Percentiles rank a stretch among this genome's conserved stretches.
phyloP scores from a whole-genome alignment of 345 rosid genomes.

The Punica granatum region DNA sequence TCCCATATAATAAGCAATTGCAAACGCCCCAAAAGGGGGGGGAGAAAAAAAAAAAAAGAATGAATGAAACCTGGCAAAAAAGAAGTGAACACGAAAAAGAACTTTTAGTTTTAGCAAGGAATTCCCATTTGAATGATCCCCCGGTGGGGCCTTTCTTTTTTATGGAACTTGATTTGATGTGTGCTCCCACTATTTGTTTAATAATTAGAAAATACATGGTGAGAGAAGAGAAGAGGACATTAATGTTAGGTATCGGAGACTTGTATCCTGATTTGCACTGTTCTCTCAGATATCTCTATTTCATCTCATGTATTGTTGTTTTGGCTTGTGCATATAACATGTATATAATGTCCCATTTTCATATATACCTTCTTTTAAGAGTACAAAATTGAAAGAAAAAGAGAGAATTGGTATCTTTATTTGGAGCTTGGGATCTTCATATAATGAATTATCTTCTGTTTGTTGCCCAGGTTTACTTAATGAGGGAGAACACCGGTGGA shows the following conservation, averaged over 20 bases:
- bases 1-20: background rate
- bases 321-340: background rate
- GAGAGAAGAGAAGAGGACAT: background rate
- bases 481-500: slow-evolving; percentile 60
- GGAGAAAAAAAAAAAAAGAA: no score
- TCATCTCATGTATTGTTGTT: background rate
- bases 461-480: slow-evolving; percentile 49
- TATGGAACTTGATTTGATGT: background rate
- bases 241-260: background rate
- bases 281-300: background rate
- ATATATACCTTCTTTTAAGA: background rate
- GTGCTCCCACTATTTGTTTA: background rate
- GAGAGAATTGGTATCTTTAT: background rate
- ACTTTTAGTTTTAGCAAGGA: no score
- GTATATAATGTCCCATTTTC: background rate
- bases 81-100: no score
- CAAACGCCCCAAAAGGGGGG: no score
- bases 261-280: background rate
- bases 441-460: background rate
- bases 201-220: background rate
- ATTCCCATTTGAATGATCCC: no score
- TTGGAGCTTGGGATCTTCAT: background rate
- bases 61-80: no score
- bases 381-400: background rate
- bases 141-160: background rate